Conservation (phyloP, 2,329 filamentous ascomycete genomes). For the Aspergillus cejpii region DNA sequence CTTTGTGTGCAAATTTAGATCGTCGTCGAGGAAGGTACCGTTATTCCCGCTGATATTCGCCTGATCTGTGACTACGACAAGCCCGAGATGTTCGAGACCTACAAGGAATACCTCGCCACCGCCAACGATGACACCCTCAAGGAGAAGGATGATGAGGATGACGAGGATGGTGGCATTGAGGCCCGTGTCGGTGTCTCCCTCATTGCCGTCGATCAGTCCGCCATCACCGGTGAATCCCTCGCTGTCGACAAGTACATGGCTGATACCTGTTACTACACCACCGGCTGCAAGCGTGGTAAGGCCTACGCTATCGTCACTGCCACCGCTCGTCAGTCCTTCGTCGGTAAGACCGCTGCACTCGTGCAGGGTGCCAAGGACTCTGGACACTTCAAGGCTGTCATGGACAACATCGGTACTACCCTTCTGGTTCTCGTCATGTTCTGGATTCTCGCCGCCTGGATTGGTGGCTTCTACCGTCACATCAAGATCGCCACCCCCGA, state of each 20-base stretch:
- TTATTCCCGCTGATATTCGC: conserved; percentile 62
- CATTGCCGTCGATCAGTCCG: conserved; percentile 68
- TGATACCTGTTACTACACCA: conserved; percentile 70
- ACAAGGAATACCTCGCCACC: conserved; percentile 58
- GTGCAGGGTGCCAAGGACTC: conserved; percentile 69
- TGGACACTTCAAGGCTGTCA: conserved; percentile 76
- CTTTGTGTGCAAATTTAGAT: conserved; percentile 39
- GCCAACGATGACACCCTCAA: conserved; percentile 56
- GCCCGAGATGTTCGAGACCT: conserved; percentile 60
- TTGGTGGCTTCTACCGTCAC: conserved; percentile 71
- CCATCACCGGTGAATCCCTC: conserved; percentile 73
- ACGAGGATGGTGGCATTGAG: conserved; percentile 48
- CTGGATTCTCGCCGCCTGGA: conserved; percentile 68
- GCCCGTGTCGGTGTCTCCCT: conserved; percentile 59
- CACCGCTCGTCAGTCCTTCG: conserved; percentile 65
- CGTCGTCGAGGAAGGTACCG: conserved; percentile 64
- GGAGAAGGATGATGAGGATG: conserved; percentile 53
- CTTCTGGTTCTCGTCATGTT: conserved; percentile 70
- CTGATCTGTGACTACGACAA: conserved; percentile 67
- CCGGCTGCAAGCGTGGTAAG: conserved; percentile 74
- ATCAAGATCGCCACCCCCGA: conserved; percentile 50
- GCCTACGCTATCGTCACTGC: conserved; percentile 62
- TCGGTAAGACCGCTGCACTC: conserved; percentile 66
- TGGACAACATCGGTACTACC: conserved; percentile 71
- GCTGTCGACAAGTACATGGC: conserved; percentile 59